A percentile compares a stretch with the other conserved stretches of the same genome.
Conservation (phyloP, 768 basidiomycete genomes). For the Vararia minispora region DNA sequence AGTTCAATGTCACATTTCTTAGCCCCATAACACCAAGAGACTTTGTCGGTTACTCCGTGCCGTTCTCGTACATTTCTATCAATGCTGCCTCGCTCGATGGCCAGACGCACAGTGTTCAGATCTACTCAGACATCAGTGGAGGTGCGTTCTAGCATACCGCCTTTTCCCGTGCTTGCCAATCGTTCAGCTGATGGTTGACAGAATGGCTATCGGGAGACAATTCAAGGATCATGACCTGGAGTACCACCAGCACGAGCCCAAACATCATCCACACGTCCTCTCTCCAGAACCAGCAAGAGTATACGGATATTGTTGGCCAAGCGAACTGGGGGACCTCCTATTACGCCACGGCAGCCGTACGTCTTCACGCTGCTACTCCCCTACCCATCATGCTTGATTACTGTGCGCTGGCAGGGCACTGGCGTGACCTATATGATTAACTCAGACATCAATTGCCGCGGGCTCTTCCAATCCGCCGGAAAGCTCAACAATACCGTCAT, state of each 20-base stretch:
- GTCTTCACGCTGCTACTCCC: neutral
- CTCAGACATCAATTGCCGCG: neutral
- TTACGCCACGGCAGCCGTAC: neutral
- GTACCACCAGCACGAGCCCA: neutral
- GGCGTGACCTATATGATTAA: neutral
- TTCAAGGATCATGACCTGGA: neutral
- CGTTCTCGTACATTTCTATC: constrained; percentile 18
- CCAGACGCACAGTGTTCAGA: constrained; percentile 14
- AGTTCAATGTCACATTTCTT: constrained; percentile 18
- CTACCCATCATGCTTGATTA: neutral
- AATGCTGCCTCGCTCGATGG: constrained; percentile 12
- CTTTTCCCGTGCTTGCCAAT: neutral
- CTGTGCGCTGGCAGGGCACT: neutral
- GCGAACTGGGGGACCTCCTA: neutral
- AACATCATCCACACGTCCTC: neutral
- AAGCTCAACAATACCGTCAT: neutral
- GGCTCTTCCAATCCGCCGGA: neutral
- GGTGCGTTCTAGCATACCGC: constrained; percentile 4
- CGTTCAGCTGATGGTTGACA: neutral
- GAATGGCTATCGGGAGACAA: neutral
- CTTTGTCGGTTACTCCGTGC: constrained; percentile 16
- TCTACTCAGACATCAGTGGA: constrained; percentile 18
- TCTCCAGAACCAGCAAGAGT: neutral
- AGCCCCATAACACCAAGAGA: constrained; percentile 18
- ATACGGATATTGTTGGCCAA: neutral